A percentile compares a stretch with the other conserved stretches of the same genome.
Evolutionary conservation across 2,329 filamentous ascomycete genomes (phyloP).

Genomic region (Sporothrix phasma): DNA sequence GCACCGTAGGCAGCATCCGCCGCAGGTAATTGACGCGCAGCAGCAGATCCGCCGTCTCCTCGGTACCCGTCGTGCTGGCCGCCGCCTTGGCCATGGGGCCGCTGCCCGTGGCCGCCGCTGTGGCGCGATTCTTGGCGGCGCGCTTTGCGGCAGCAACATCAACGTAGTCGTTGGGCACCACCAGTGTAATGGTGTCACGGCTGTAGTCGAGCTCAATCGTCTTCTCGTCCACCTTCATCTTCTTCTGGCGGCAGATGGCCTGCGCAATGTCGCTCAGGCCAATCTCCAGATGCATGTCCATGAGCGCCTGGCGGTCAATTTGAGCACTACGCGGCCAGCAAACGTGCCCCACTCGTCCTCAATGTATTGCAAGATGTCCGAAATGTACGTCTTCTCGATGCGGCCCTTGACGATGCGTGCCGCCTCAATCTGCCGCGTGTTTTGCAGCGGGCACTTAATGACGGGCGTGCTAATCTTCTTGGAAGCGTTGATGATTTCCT

Average conservation of each 20-base stretch:
- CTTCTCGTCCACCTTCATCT: conserved; percentile 58
- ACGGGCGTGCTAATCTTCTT: conserved; percentile 90
- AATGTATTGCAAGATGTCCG: conserved; percentile 69
- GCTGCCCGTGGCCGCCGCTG: conserved; percentile 29
- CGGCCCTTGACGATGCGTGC: conserved; percentile 87
- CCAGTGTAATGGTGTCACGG: conserved; percentile 59
- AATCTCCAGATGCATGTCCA: conserved; percentile 74
- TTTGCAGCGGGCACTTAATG: conserved; percentile 76
- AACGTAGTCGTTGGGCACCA: conserved; percentile 48
- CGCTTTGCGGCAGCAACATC: conserved; percentile 40
- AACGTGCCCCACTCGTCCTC: conserved; percentile 82
- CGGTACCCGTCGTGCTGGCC: conserved; percentile 27
- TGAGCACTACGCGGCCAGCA: conserved; percentile 66
- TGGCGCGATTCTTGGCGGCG: conserved; percentile 36
- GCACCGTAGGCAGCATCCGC: conserved; percentile 68
- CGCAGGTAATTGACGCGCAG: conserved; percentile 78
- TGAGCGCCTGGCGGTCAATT: conserved; percentile 72
- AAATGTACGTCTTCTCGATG: conserved; percentile 88
- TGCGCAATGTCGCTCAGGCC: conserved; percentile 60
- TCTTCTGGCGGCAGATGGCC: conserved; percentile 71
- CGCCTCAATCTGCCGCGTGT: conserved; percentile 61
- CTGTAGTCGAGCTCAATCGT: conserved; percentile 54
- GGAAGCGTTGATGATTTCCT: conserved; percentile 99
- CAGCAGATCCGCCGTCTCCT: conserved; percentile 54
- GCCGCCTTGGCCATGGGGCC: conserved; percentile 25